Conservation (phyloP, 805 yeast species). For the Wickerhamiella vanderwaltii region DNA sequence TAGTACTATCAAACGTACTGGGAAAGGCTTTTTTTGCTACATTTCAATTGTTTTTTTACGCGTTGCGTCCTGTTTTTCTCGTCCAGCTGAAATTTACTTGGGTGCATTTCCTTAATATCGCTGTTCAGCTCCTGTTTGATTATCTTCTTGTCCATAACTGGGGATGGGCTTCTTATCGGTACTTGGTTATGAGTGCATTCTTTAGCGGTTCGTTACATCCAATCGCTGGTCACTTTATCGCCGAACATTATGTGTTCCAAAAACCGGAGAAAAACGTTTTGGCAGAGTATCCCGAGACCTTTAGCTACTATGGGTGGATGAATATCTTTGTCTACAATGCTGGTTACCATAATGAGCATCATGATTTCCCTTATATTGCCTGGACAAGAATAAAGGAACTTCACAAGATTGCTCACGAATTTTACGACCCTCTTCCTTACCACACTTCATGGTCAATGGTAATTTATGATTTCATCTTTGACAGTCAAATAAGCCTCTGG, state of each 20-base stretch:
- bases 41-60: conserved; percentile 79
- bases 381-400: conserved; percentile 70
- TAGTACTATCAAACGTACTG: conserved; percentile 57
- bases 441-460: conserved; percentile 73
- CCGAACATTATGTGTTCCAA: conserved; percentile 73
- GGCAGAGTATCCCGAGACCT: conserved; percentile 51
- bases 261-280: conserved; percentile 17
- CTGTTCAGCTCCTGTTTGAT: conserved; percentile 49
- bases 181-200: conserved; percentile 65
- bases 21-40: conserved; percentile 89
- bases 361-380: conserved; percentile 87
- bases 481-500: conserved; percentile 58
- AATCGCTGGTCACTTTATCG: conserved; percentile 88
- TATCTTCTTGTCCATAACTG: conserved; percentile 42
- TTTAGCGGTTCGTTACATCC: conserved; percentile 90
- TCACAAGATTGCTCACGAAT: conserved; percentile 59
- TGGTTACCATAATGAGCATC: conserved; percentile 90
- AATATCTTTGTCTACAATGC: conserved; percentile 81
- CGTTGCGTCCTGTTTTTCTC: conserved; percentile 78
- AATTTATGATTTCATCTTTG: conserved; percentile 55
- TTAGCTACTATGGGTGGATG: conserved; percentile 73
- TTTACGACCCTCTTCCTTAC: conserved; percentile 66
- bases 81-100: conserved; percentile 62
- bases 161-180: conserved; percentile 53
- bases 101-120: conserved; percentile 58